Percentiles rank a stretch among this genome's conserved stretches.
Conservation (phyloP, 257 asterid species). For the Nicotiana attenuata region DNA sequence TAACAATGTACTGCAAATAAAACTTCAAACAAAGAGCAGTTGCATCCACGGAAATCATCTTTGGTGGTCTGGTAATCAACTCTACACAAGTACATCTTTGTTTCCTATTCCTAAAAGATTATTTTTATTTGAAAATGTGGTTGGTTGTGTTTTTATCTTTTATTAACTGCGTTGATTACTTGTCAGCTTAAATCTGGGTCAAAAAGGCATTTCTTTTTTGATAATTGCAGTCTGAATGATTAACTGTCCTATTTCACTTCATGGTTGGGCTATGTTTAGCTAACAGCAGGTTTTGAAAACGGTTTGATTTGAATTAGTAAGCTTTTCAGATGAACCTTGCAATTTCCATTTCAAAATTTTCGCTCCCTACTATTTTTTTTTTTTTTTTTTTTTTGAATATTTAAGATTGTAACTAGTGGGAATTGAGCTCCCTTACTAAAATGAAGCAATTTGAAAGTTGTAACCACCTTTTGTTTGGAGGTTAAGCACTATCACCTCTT, state of each 20-base stretch:
- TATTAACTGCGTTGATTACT: not conserved
- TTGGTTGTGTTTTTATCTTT: not conserved
- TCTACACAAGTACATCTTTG: not conserved
- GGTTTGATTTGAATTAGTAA: not conserved
- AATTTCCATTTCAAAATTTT: not conserved
- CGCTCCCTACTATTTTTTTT: not conserved
- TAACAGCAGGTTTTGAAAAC: not conserved
- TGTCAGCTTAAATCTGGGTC: not conserved
- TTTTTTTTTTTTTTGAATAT: too few species aligned
- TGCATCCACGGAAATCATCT: not conserved
- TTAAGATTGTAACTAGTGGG: too few species aligned
- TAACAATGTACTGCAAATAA: not conserved
- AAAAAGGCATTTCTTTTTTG: not conserved
- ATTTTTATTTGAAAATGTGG: not conserved
- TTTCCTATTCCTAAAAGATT: not conserved
- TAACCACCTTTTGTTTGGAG: not conserved
- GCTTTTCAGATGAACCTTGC: not conserved
- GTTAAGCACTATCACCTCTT: not conserved
- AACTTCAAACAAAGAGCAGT: not conserved
- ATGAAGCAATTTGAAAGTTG: not conserved
- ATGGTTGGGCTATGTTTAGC: not conserved
- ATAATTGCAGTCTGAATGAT: slow-evolving; percentile 1
- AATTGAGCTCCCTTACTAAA: not conserved
- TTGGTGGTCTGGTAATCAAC: not conserved
- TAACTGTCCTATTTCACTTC: not conserved